A percentile compares a stretch with the other conserved stretches of the same genome.
Conservation (phyloP, 257 asterid genomes). For the Nicotiana undulata region DNA sequence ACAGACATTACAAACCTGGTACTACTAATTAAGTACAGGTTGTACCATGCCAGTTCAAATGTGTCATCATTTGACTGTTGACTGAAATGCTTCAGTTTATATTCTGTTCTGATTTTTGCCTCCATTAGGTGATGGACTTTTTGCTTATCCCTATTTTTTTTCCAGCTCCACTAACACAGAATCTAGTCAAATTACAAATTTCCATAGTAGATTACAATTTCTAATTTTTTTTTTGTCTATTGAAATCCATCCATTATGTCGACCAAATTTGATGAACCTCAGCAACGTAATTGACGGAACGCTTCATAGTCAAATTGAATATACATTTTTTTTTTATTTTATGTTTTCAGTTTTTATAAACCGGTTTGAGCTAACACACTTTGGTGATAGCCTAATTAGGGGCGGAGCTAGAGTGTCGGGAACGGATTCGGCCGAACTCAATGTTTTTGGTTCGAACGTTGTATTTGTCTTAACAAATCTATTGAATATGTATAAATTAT, state of each 20-base stretch:
- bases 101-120: constrained; percentile 1
- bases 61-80: constrained; percentile 3
- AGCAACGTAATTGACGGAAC: constrained; percentile 2
- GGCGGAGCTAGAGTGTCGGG: no score
- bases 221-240: not conserved
- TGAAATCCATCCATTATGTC: not conserved
- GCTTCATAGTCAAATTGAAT: no score
- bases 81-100: not conserved
- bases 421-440: no score
- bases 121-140: not conserved
- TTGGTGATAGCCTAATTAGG: no score
- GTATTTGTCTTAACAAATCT: no score
- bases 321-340: not conserved
- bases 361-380: no score
- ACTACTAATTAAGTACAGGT: not conserved
- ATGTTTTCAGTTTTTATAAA: not conserved
- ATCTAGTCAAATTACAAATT: not conserved
- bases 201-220: not conserved
- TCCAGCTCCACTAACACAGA: not conserved
- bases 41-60: not conserved
- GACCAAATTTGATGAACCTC: not conserved
- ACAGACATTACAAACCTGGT: not conserved
- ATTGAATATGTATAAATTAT: no score
- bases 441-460: no score
- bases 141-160: not conserved